These are phyloP conservation scores for Erysiphe pulchra DNA, from an alignment of 2,329 filamentous ascomycete species.

Conservation along the genomic window DNA sequence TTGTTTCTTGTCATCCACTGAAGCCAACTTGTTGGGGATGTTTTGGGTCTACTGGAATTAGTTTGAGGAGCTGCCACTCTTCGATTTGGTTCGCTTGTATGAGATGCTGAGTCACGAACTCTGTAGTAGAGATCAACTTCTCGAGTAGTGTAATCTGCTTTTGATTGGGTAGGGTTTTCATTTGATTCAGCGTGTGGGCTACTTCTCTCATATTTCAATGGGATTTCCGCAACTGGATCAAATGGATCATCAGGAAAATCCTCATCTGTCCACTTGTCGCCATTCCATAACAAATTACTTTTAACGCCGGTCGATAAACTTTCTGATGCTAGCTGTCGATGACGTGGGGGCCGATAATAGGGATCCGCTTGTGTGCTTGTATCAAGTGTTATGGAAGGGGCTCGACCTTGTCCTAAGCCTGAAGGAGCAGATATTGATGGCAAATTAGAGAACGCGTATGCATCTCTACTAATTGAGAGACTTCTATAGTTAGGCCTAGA, in stretches of 20 bases:
- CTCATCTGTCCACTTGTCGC: conserved; percentile 20
- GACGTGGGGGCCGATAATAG: conserved; percentile 68
- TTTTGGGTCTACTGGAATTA: conserved; percentile 76
- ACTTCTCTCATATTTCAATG: conserved; percentile 18
- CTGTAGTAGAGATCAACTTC: conserved; percentile 97
- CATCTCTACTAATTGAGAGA: conserved; percentile 46
- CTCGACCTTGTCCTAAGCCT: conserved; percentile 7
- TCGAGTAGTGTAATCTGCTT: conserved; percentile 64
- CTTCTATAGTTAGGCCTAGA: conserved; percentile 29
- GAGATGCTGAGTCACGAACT: conserved; percentile 66
- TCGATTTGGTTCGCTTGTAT: conserved; percentile 53
- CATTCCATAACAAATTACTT: conserved; percentile 20
- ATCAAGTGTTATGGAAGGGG: conserved; percentile 20
- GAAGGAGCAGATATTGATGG: conserved; percentile 18
- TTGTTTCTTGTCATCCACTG: conserved; percentile 56
- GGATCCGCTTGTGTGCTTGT: conserved; percentile 38
- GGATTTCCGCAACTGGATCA: conserved; percentile 18
- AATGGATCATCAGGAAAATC: conserved; percentile 9
- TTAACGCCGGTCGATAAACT: conserved; percentile 15
- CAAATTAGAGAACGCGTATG: conserved; percentile 47
- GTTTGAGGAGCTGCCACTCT: conserved; percentile 83
- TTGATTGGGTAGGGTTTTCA: conserved; percentile 6
- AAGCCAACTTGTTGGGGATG: conserved; percentile 76
- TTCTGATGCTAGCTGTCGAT: conserved; percentile 38
- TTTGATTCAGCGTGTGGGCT: conserved; percentile 19